phyloP scores from a whole-genome alignment of 2,329 filamentous ascomycete genomes.

The Didymella sp. region DNA sequence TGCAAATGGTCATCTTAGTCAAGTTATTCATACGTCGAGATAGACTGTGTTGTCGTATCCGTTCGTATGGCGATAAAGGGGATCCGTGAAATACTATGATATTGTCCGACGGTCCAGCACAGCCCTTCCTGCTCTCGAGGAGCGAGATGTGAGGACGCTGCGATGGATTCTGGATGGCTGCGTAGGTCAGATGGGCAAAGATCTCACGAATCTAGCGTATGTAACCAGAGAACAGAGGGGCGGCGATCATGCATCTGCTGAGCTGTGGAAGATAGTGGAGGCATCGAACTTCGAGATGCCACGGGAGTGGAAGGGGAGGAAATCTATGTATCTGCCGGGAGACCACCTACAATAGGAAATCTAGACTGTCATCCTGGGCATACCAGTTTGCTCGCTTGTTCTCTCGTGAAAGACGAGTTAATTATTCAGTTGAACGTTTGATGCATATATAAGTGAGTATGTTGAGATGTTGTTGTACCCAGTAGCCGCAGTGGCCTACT shows the following conservation, averaged over 20 bases:
- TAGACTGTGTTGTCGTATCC: no score
- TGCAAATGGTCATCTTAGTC: no score
- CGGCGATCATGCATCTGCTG: background rate
- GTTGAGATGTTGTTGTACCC: constrained; percentile 5
- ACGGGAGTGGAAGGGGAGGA: background rate
- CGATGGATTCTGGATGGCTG: background rate
- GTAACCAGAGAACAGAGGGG: background rate
- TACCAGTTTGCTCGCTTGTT: no score
- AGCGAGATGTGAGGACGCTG: background rate
- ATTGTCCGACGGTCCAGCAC: no score
- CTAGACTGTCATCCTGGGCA: no score
- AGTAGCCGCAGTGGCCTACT: background rate
- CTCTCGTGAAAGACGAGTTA: no score
- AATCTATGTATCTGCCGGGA: background rate
- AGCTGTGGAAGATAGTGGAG: background rate
- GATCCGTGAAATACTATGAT: no score
- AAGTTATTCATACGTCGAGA: no score
- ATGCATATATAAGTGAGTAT: constrained; percentile 4
- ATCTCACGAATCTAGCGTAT: background rate
- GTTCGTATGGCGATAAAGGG: no score
- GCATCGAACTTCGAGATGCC: background rate
- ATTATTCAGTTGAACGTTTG: no score
- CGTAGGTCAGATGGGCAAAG: background rate
- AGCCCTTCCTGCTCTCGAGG: background rate
- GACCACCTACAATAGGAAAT: background rate